Conservation (phyloP, 139 green algal genomes). For the Picochlorum sp. region DNA sequence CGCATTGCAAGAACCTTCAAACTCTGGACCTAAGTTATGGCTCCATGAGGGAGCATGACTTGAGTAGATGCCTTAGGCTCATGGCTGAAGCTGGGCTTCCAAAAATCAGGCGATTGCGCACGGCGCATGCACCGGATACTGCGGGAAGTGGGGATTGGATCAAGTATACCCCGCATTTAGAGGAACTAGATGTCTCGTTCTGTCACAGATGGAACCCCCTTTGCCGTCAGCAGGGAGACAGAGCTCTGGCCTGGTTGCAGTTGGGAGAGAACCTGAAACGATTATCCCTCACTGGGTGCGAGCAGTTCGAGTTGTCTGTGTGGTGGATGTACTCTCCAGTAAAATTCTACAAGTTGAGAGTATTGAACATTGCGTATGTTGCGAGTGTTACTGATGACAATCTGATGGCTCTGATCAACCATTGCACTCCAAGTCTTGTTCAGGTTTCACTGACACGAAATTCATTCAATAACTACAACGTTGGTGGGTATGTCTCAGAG, state of each 20-base stretch:
- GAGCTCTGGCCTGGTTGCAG: neutral
- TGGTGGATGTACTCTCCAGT: neutral
- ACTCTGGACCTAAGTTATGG: too few relatives aligned
- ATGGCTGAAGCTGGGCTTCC: too few relatives aligned
- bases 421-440: neutral
- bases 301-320: neutral
- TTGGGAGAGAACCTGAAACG: neutral
- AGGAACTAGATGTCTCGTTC: too few relatives aligned
- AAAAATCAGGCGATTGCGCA: too few relatives aligned
- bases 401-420: neutral
- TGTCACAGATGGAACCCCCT: neutral
- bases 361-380: neutral
- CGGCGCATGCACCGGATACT: too few relatives aligned
- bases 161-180: too few relatives aligned
- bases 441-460: neutral
- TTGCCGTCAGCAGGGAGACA: neutral
- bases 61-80: too few relatives aligned
- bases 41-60: too few relatives aligned
- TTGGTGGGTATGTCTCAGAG: neutral
- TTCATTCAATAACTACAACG: neutral
- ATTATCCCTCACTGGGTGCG: neutral
- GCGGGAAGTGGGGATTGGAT: too few relatives aligned
- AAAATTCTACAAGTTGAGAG: neutral
- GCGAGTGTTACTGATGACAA: neutral
- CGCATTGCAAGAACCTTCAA: too few relatives aligned